Conservation (phyloP, 1,139 yeast genomes). For the Suhomyces coccinellae region DNA sequence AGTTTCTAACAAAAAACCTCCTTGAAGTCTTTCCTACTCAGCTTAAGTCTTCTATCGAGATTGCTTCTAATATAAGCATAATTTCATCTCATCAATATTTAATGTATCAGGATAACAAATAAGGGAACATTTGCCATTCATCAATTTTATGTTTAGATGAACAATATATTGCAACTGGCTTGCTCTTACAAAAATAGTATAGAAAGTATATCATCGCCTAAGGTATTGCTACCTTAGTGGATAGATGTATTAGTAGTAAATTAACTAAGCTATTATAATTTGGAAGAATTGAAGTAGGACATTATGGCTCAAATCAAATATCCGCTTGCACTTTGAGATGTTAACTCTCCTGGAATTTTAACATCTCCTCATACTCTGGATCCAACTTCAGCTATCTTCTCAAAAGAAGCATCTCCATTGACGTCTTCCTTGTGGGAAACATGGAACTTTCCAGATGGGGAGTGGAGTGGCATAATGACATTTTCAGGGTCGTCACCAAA, state of each 20-base stretch:
- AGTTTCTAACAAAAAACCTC: too few relatives aligned
- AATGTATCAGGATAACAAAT: too few relatives aligned
- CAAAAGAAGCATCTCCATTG: slow-evolving; percentile 1
- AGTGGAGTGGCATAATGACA: slow-evolving; percentile 1
- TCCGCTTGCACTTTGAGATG: background rate
- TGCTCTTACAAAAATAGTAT: too few relatives aligned
- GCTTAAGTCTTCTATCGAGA: too few relatives aligned
- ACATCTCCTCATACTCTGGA: slow-evolving; percentile 1
- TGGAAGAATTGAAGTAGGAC: slow-evolving; percentile 1
- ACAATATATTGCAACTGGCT: too few relatives aligned
- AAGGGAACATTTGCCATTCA: too few relatives aligned
- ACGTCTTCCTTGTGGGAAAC: slow-evolving; percentile 5
- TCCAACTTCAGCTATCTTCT: slow-evolving; percentile 1
- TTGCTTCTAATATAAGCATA: too few relatives aligned
- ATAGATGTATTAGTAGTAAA: background rate
- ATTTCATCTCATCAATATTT: too few relatives aligned
- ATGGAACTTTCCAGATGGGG: slow-evolving; percentile 7
- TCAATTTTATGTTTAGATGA: too few relatives aligned
- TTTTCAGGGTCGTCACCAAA: slow-evolving; percentile 40
- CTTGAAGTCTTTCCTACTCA: too few relatives aligned
- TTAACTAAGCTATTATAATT: background rate
- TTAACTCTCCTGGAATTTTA: background rate
- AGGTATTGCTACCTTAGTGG: background rate
- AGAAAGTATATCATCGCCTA: too few relatives aligned
- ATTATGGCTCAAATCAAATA: slow-evolving; percentile 1